phyloP scores from a whole-genome alignment of 495 filamentous ascomycete species.

The Daldinia childiae region DNA sequence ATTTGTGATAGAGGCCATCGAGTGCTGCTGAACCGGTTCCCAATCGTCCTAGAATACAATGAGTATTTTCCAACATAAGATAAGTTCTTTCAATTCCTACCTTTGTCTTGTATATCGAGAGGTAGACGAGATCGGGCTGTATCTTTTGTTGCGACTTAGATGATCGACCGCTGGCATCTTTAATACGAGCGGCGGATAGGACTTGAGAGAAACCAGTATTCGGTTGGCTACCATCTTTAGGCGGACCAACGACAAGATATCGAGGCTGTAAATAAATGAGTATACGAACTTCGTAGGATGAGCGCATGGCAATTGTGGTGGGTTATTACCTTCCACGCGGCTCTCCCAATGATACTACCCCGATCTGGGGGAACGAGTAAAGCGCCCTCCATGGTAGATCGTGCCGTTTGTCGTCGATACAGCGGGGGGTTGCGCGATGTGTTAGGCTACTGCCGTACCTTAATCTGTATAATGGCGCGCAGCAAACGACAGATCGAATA shows the following conservation, averaged over 20 bases:
- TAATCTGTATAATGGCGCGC: constrained; percentile 35
- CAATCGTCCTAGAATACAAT: constrained; percentile 55
- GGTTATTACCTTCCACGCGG: constrained; percentile 64
- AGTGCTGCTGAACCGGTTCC: constrained; percentile 61
- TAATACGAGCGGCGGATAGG: constrained; percentile 44
- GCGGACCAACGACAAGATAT: constrained; percentile 56
- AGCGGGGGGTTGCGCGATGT: constrained; percentile 28
- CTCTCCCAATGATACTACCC: constrained; percentile 63
- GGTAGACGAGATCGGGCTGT: constrained; percentile 51
- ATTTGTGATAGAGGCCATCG: constrained; percentile 58
- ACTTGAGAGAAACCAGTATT: constrained; percentile 43
- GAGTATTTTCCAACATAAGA: constrained; percentile 21
- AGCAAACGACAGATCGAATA: constrained; percentile 36
- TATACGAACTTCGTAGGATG: neutral
- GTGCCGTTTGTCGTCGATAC: constrained; percentile 31
- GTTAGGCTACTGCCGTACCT: constrained; percentile 23
- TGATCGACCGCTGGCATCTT: constrained; percentile 41
- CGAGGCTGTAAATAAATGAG: constrained; percentile 50
- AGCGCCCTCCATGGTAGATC: constrained; percentile 62
- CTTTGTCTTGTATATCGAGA: constrained; percentile 66
- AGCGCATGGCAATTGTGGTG: constrained; percentile 8
- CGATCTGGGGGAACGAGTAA: constrained; percentile 65
- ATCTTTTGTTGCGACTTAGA: constrained; percentile 42
- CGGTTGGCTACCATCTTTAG: constrained; percentile 30
- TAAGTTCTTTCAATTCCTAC: constrained; percentile 43